Evolutionary conservation across 768 basidiomycete species (phyloP), one percentile per base, ranked within the genome.

Genomic region (Auricularia heimuer): DNA sequence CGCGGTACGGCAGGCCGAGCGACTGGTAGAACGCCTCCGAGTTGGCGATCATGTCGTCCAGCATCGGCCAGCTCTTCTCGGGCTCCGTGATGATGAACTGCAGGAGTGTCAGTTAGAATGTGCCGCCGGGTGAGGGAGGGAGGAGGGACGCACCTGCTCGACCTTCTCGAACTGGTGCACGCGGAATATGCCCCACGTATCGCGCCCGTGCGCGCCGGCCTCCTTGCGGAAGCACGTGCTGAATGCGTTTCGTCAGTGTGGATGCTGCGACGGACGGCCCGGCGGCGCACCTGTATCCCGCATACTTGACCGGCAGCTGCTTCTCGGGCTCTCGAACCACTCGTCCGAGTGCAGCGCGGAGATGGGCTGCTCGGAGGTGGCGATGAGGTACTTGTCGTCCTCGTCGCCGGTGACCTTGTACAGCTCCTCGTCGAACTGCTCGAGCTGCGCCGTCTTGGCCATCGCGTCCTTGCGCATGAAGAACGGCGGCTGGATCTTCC

Each of bases 121-220:
- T 29, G 29, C 29, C 24, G 24, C 24, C 29, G 29, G 29, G 29
- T 29, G 29, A 29, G 29, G 29, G 29, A 2, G 29, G 29, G 29
- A 29, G 29, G 29, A 29, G 29, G 29, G 29, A 29, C 29, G 29
- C 29, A 29, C 29, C 29, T 29, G 87, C 74, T 99, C 97, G 63
- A 99, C 84, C 80, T 99, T 99, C 78, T 99, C 97, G 69, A 99
- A 99, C 77, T 99, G 97, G 74, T 99, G 97, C 64, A 99, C 96
- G 29, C 97, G 92, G 87, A 99, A 99, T 77, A 98, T 98, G 65
- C 97, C 97, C 94, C 97, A 98, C 82, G 96, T 98, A 70, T 99
- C 97, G 64, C 94, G 89, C 3, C 97, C 97, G 7, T 94, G 94
- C 2, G 94, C 90, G 39, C 97, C 97, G 2, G 97, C 97, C 79